Percentiles rank a stretch among this genome's conserved stretches.
These are phyloP conservation scores for Hymenoscyphus occultus DNA, from an alignment of 2,329 filamentous ascomycete species.

Conservation along the genomic window DNA sequence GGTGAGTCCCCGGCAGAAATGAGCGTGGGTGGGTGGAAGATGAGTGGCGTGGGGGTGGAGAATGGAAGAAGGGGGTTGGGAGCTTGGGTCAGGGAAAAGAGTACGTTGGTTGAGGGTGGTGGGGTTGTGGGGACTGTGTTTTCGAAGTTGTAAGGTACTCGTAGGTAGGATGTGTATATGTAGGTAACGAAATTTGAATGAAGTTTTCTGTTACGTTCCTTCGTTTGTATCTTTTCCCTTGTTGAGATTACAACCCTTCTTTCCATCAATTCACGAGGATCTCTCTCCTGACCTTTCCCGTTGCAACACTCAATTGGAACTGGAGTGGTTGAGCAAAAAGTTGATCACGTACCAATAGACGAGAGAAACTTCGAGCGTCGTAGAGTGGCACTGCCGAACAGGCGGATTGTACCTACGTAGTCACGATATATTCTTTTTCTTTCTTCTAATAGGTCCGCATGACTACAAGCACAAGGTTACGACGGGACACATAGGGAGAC, in stretches of 20 bases:
- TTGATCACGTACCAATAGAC: too few relatives aligned
- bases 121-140: constrained; percentile 71
- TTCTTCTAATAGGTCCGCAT: too few relatives aligned
- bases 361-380: too few relatives aligned
- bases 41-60: constrained; percentile 83
- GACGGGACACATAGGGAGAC: too few relatives aligned
- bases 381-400: too few relatives aligned
- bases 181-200: not conserved
- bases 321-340: too few relatives aligned
- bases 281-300: too few relatives aligned
- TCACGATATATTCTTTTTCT: too few relatives aligned
- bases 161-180: not conserved
- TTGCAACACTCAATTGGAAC: too few relatives aligned
- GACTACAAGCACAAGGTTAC: too few relatives aligned
- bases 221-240: not conserved
- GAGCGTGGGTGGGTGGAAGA: constrained; percentile 90
- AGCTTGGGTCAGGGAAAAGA: constrained; percentile 84
- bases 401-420: too few relatives aligned
- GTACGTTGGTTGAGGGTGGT: constrained; percentile 76
- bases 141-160: constrained; percentile 51
- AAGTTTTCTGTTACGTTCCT: not conserved
- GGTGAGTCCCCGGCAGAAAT: constrained; percentile 90
- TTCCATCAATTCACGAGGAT: not conserved
- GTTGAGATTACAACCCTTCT: not conserved
- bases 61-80: constrained; percentile 78